A percentile compares a stretch with the other conserved stretches of the same genome.
These are phyloP conservation scores for Nephelium lappaceum DNA, from an alignment of 345 rosid genomes.

Conservation along the genomic window DNA sequence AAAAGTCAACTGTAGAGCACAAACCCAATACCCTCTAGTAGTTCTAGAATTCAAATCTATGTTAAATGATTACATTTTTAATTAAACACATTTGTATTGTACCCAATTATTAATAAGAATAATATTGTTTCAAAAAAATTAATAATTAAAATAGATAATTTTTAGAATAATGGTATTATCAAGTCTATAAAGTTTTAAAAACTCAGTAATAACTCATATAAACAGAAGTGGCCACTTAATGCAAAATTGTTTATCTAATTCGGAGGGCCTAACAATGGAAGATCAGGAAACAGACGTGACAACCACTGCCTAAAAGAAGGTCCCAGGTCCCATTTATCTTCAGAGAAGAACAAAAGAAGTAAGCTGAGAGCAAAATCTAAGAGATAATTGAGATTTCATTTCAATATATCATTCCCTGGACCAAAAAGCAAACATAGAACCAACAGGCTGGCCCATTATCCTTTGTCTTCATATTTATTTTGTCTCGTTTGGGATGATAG, in stretches of 20 bases:
- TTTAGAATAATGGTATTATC: no score
- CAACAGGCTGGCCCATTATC: constrained; percentile 23
- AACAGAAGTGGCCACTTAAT: neutral
- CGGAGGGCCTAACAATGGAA: neutral
- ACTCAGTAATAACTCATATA: neutral
- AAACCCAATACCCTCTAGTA: no score
- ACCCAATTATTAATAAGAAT: no score
- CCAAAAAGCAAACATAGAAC: constrained; percentile 12
- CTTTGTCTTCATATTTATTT: constrained; percentile 11
- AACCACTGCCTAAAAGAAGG: neutral
- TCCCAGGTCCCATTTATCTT: neutral
- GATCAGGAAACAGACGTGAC: neutral
- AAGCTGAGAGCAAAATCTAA: neutral
- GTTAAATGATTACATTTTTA: no score
- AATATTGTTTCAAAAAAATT: no score
- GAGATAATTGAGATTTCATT: constrained; percentile 3
- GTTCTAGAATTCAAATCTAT: no score
- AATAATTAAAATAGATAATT: no score
- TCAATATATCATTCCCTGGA: neutral
- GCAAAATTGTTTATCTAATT: no score
- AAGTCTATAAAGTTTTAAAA: no score
- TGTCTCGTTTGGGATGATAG: neutral
- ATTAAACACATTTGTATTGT: no score
- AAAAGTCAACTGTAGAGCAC: no score
- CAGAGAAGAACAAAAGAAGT: neutral